These are phyloP conservation scores for Pleodorina starrii DNA, from an alignment of 139 green algal species.

Conservation along the genomic window DNA sequence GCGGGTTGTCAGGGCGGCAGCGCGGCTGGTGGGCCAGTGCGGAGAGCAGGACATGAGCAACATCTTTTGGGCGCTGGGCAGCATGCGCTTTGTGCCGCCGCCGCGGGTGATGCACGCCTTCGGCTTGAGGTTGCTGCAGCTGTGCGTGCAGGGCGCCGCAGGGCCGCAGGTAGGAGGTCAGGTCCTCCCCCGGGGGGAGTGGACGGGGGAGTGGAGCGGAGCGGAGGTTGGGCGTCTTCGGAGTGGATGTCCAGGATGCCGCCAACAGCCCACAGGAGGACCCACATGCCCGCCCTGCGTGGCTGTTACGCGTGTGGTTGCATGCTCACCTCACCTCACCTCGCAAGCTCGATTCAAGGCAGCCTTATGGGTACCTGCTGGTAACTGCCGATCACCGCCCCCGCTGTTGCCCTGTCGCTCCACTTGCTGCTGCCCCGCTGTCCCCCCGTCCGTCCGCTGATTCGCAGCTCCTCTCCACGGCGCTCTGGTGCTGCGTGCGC, in stretches of 20 bases:
- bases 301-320: too few species aligned
- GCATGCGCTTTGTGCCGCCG: neutral
- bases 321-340: too few species aligned
- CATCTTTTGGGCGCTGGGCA: conserved; percentile 1
- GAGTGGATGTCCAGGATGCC: too few species aligned
- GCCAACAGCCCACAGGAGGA: too few species aligned
- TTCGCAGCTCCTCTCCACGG: neutral
- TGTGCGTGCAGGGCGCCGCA: neutral
- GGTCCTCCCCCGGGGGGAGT: too few species aligned
- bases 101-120: neutral
- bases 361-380: too few species aligned
- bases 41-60: conserved; percentile 13
- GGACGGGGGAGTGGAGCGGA: neutral
- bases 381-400: too few species aligned
- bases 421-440: too few species aligned
- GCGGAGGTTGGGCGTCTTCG: neutral
- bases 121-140: neutral
- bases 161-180: neutral
- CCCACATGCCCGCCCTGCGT: too few species aligned
- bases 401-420: too few species aligned
- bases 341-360: too few species aligned
- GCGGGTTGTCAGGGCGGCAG: neutral
- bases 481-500: neutral
- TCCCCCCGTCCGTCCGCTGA: too few species aligned
- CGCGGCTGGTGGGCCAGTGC: neutral